Percentiles rank a stretch among this genome's conserved stretches.
Conservation (phyloP, 768 basidiomycete species). For the Hirschioporus abietinus region DNA sequence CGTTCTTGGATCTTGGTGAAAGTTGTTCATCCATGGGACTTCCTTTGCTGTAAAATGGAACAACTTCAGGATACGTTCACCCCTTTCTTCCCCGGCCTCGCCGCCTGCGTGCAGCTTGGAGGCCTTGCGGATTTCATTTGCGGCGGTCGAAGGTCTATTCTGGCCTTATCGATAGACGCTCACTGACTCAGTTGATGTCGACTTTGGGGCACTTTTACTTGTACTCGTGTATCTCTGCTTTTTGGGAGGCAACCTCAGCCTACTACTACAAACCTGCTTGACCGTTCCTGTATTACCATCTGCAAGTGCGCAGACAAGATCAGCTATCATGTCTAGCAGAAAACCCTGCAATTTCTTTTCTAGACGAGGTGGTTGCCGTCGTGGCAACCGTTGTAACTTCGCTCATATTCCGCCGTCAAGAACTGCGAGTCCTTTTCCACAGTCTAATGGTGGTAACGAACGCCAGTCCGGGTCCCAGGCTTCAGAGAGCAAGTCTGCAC, state of each 20-base stretch:
- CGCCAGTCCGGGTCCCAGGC: slow-evolving; percentile 8
- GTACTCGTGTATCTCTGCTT: not conserved
- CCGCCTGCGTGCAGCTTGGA: not conserved
- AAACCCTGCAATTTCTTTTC: not conserved
- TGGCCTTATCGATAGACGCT: not conserved
- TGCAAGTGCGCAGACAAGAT: not conserved
- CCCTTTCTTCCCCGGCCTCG: not conserved
- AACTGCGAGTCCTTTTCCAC: not conserved
- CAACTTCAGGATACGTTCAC: not conserved
- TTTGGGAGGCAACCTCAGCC: not conserved
- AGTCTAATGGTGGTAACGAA: not conserved
- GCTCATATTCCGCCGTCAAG: not conserved
- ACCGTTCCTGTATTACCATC: not conserved
- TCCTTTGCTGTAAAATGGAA: not conserved
- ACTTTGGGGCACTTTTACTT: not conserved
- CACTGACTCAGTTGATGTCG: not conserved
- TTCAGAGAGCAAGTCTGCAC: slow-evolving; percentile 11
- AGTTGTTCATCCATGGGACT: not conserved
- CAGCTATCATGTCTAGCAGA: not conserved
- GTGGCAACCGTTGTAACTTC: not conserved
- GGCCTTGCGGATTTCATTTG: not conserved
- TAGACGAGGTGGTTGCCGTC: not conserved
- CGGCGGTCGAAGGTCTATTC: not conserved
- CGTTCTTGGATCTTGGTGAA: not conserved
- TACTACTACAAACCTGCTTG: not conserved